These are phyloP conservation scores for Stephanodiscus triporus DNA, from an alignment of 108 stramenopile species.

Conservation along the genomic window DNA sequence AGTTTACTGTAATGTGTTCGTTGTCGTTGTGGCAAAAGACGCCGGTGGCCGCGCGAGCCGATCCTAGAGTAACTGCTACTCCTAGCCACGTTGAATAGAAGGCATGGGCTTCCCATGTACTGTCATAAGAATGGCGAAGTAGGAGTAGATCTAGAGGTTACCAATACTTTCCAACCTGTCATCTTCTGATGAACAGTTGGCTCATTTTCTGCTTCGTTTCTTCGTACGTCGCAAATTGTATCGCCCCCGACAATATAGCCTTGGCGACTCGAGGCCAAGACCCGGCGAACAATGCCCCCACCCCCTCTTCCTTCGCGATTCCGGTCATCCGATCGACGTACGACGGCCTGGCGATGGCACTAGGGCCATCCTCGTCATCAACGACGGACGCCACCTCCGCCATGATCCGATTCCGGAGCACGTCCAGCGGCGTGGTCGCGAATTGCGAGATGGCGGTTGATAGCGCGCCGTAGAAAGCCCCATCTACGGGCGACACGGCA, in stretches of 20 bases:
- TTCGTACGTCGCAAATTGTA: constrained; percentile 90
- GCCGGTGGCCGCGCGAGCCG: too few species aligned
- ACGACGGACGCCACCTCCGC: constrained; percentile 19
- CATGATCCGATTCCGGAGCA: constrained; percentile 83
- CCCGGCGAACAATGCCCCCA: constrained; percentile 73
- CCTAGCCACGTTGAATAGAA: too few species aligned
- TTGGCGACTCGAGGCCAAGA: constrained; percentile 73
- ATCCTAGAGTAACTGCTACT: too few species aligned
- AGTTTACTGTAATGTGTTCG: too few species aligned
- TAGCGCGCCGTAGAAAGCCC: constrained; percentile 69
- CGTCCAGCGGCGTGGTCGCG: constrained; percentile 79
- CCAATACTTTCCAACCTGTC: neutral
- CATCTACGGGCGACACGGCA: constrained; percentile 60
- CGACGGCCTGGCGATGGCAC: constrained; percentile 2
- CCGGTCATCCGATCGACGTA: constrained; percentile 54
- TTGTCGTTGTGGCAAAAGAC: too few species aligned
- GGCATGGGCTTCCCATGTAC: too few species aligned
- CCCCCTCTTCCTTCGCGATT: constrained; percentile 67
- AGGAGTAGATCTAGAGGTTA: too few species aligned
- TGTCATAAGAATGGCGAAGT: too few species aligned
- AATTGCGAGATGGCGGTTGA: constrained; percentile 77
- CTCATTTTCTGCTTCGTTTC: constrained; percentile 79
- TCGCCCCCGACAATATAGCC: constrained; percentile 80
- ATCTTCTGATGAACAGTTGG: constrained; percentile 40
- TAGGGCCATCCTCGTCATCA: neutral